A percentile compares a stretch with the other conserved stretches of the same genome.
Conservation (phyloP, 208 protist species). For the Crithidia thermophila region DNA sequence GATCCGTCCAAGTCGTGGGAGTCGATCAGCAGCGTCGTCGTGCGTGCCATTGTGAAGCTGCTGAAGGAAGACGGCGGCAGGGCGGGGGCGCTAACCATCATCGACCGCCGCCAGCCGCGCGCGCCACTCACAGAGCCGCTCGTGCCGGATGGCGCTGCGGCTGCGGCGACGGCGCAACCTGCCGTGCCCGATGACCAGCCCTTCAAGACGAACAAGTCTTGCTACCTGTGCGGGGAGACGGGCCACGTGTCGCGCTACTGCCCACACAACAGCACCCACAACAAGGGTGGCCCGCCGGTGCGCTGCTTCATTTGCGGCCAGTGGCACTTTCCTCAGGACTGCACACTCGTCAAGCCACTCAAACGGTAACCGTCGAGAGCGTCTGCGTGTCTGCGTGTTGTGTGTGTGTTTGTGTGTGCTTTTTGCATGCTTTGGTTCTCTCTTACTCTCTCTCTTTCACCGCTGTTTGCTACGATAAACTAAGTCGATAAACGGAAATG, state of each 20-base stretch:
- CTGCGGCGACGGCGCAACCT: neutral
- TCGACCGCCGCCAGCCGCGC: constrained; percentile 72
- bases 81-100: constrained; percentile 49
- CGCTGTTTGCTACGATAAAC: neutral
- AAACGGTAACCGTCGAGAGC: constrained; percentile 6
- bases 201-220: constrained; percentile 68
- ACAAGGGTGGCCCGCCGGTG: constrained; percentile 64
- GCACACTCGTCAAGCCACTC: constrained; percentile 48
- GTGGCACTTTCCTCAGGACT: constrained; percentile 89
- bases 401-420: neutral
- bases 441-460: neutral
- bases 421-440: neutral
- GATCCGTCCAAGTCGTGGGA: constrained; percentile 83
- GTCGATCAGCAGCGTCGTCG: constrained; percentile 76
- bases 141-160: constrained; percentile 6
- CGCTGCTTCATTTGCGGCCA: constrained; percentile 90
- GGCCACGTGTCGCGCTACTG: constrained; percentile 86
- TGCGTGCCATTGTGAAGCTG: constrained; percentile 84
- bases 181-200: constrained; percentile 46
- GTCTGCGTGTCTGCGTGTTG: neutral
- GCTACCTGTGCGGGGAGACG: constrained; percentile 75
- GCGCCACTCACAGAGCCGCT: constrained; percentile 50
- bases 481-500: neutral
- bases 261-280: constrained; percentile 49
- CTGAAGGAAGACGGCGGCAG: constrained; percentile 62